A percentile compares a stretch with the other conserved stretches of the same genome.
Conservation (phyloP, 148 eudicot genomes). For the Rhododendron kiyosumense region DNA sequence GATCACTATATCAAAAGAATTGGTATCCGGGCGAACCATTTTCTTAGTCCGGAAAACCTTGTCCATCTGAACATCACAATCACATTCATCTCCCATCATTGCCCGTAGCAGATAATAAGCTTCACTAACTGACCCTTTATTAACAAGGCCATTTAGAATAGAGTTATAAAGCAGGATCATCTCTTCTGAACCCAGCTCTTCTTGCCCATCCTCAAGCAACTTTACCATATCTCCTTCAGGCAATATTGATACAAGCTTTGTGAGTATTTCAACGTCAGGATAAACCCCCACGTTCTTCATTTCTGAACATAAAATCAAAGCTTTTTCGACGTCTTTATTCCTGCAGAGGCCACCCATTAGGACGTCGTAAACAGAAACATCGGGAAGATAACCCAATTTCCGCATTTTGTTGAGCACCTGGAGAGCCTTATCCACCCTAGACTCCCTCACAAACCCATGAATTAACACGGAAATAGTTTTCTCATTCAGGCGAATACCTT, state of each 20-base stretch:
- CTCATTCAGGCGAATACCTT: constrained; percentile 49
- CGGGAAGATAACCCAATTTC: constrained; percentile 42
- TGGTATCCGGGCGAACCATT: constrained; percentile 30
- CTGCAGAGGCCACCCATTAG: constrained; percentile 61
- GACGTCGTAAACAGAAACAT: constrained; percentile 55
- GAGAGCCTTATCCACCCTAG: constrained; percentile 61
- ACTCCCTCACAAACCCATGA: constrained; percentile 70
- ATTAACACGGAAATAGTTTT: constrained; percentile 56
- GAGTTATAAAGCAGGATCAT: constrained; percentile 37
- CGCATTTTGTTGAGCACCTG: constrained; percentile 58
- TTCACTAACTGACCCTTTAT: constrained; percentile 37
- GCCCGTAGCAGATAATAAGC: constrained; percentile 42
- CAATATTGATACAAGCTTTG: constrained; percentile 40
- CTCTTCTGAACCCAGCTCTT: constrained; percentile 24
- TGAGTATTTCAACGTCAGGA: constrained; percentile 56
- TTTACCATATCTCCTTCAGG: constrained; percentile 36
- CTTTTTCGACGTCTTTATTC: constrained; percentile 44
- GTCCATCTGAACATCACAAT: constrained; percentile 21
- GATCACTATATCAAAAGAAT: constrained; percentile 50
- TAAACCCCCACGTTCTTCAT: constrained; percentile 48
- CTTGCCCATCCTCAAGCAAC: constrained; percentile 36
- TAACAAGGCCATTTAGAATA: constrained; percentile 47
- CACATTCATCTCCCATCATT: constrained; percentile 29
- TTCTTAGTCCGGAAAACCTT: constrained; percentile 29
- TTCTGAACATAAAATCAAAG: constrained; percentile 38